Evolutionary conservation across 352 stramenopile species (phyloP).

Genomic region (Saprolegnia diclina): DNA sequence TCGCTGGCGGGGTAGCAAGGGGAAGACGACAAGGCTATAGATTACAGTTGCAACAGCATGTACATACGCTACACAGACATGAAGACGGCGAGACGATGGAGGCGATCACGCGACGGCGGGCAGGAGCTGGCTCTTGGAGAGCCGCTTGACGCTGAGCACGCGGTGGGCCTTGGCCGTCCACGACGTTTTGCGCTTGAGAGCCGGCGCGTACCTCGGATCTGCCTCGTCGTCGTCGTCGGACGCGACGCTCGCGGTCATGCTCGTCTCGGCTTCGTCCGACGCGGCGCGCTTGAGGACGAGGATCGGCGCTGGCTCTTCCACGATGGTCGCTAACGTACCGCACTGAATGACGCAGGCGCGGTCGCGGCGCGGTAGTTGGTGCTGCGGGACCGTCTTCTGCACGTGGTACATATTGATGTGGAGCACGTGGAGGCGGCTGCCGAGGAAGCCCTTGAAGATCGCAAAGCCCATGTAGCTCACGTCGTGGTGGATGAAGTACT

Average conservation of each 20-base stretch:
- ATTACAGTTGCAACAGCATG: neutral
- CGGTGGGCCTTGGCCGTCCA: neutral
- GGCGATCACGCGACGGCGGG: neutral
- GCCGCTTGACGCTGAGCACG: neutral
- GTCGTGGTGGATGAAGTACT: slow-evolving; percentile 48
- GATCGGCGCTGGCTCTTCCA: slow-evolving; percentile 35
- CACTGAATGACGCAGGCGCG: slow-evolving; percentile 56
- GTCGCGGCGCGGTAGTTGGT: slow-evolving; percentile 39
- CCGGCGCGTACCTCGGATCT: neutral
- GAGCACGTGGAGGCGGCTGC: slow-evolving; percentile 42
- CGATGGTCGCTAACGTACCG: slow-evolving; percentile 48
- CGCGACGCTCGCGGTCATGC: slow-evolving; percentile 5
- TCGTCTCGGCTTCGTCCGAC: neutral
- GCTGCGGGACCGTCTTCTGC: slow-evolving; percentile 47
- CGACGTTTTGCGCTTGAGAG: neutral
- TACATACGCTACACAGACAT: neutral
- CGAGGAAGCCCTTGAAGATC: slow-evolving; percentile 62
- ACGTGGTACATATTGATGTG: slow-evolving; percentile 51
- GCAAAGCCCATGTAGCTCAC: slow-evolving; percentile 56
- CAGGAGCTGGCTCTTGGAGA: neutral
- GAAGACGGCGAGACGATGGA: neutral
- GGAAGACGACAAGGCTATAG: neutral
- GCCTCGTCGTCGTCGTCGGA: slow-evolving; percentile 4
- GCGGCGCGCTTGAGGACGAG: neutral
- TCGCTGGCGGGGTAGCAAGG: too few species aligned